These are phyloP conservation scores for Teunomyces cretensis DNA, from an alignment of 805 yeast species.

Conservation along the genomic window DNA sequence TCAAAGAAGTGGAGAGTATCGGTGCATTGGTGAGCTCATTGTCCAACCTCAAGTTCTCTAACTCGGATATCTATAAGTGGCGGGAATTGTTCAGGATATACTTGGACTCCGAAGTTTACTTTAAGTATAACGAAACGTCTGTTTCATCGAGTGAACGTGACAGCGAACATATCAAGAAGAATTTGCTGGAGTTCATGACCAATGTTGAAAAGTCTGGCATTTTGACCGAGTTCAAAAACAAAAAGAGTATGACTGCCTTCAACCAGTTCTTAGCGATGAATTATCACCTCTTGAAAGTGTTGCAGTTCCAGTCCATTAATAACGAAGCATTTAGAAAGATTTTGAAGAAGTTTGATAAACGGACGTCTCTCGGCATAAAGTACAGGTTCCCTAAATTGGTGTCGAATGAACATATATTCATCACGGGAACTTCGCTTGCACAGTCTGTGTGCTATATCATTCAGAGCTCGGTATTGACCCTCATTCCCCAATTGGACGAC, in stretches of 20 bases:
- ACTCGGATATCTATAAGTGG: conserved; percentile 65
- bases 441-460: conserved; percentile 56
- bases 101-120: conserved; percentile 65
- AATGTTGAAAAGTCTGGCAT: conserved; percentile 39
- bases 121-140: conserved; percentile 47
- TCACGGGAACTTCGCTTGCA: conserved; percentile 50
- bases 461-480: conserved; percentile 49
- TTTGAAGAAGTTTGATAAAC: conserved; percentile 74
- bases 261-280: conserved; percentile 53
- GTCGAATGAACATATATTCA: conserved; percentile 40
- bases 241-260: conserved; percentile 46
- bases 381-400: conserved; percentile 46
- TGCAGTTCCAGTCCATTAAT: conserved; percentile 63
- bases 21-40: conserved; percentile 29
- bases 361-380: conserved; percentile 55
- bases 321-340: conserved; percentile 65
- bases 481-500: conserved; percentile 75
- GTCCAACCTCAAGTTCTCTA: conserved; percentile 29
- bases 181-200: conserved; percentile 41
- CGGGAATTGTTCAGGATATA: conserved; percentile 64
- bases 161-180: conserved; percentile 44
- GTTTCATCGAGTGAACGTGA: conserved; percentile 45
- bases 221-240: conserved; percentile 44
- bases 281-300: conserved; percentile 51
- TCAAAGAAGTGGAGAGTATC: conserved; percentile 42